Base-by-base conservation (phyloP, 75 land plant species). In the Sequoiadendron giganteum region DNA sequence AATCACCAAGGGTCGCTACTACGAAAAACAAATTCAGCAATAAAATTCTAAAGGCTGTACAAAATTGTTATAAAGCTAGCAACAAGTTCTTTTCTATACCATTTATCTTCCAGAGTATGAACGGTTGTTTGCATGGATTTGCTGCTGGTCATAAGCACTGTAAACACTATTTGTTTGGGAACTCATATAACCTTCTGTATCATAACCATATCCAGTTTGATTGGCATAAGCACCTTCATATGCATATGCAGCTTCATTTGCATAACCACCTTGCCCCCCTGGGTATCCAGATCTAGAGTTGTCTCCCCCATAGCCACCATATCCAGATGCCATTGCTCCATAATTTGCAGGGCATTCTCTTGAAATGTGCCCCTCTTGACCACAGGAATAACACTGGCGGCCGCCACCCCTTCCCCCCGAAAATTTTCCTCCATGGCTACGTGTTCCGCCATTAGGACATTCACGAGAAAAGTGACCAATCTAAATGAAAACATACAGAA, bases 401-500 rank as follows among this genome's bases (percentile, higher is more conserved):
- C 88, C 82, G 11, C 91, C 82, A 47, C 89, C 88, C 47, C 87
- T 84, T 34, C 89, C 91, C 49, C 87, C 90, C 52, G 72, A 87
- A 65, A 25, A 32, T 87, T 87, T 30, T 68, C 70, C 28, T 65
- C 70, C 70, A 21, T 65, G 70, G 70, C 87, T 18, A 34, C 86
- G 61, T 91, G 87, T 45, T 61, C 82, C 47, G 4, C 86, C 88
- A n/a, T 85, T 80, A 19, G 88, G 88, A 58, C 92, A 91, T 58
- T 91, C 92, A 42, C 92, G 92, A 48, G 92, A 90, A 82, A 90
- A 91, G 56, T 91, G 92, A 48, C 92, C 92, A 76, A 87, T 83
- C 86, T 88, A 49, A 47, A 79, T 9, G 61, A 58, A 58, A 58
- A 18, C 28, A 65, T 21, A 65, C 42, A 32, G 80, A 76, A 43